Percentiles rank a stretch among this genome's conserved stretches.
Conservation (phyloP, 2,329 filamentous ascomycete species). For the Epicoccum nigrum region DNA sequence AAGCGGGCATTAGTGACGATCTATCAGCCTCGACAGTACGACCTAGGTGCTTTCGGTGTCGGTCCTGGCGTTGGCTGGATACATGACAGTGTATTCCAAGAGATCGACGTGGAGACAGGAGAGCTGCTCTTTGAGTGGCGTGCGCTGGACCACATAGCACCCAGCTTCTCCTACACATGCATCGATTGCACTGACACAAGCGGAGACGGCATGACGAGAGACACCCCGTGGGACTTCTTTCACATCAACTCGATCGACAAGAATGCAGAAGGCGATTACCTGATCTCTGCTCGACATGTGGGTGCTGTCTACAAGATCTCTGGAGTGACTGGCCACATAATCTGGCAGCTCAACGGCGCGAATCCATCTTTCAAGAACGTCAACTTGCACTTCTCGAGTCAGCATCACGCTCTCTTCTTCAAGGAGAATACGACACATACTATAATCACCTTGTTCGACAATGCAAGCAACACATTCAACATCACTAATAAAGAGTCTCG, state of each 20-base stretch:
- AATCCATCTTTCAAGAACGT: constrained; percentile 29
- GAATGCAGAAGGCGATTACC: constrained; percentile 38
- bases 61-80: constrained; percentile 46
- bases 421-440: constrained; percentile 20
- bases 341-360: constrained; percentile 44
- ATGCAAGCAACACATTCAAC: constrained; percentile 31
- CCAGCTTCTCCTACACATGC: constrained; percentile 18
- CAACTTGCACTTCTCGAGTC: constrained; percentile 37
- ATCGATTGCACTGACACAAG: constrained; percentile 14
- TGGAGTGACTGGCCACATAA: constrained; percentile 28
- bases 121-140: constrained; percentile 49
- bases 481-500: constrained; percentile 34
- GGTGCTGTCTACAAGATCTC: constrained; percentile 36
- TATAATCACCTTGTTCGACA: constrained; percentile 48
- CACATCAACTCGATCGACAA: constrained; percentile 51
- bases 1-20: constrained; percentile 29
- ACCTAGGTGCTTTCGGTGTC: constrained; percentile 49
- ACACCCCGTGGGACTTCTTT: constrained; percentile 47
- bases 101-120: constrained; percentile 47
- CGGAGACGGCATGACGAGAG: constrained; percentile 8
- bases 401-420: constrained; percentile 59
- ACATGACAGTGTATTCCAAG: constrained; percentile 52
- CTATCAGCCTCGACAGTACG: constrained; percentile 46
- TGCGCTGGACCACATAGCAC: constrained; percentile 32
- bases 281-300: constrained; percentile 37